These are phyloP conservation scores for Pichia sporocuriosa DNA, from an alignment of 805 yeast species.

Conservation along the genomic window DNA sequence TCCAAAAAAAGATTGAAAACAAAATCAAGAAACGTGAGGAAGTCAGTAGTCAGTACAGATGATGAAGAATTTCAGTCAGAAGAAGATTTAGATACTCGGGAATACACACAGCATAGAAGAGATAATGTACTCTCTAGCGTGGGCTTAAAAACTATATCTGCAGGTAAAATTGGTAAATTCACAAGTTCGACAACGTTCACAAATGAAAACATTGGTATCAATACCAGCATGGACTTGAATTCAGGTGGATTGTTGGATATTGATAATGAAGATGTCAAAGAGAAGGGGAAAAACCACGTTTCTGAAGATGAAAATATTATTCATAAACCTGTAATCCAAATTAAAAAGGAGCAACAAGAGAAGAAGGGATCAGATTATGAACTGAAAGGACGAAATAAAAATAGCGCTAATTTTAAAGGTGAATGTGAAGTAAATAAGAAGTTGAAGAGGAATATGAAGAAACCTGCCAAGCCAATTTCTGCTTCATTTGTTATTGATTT, in stretches of 20 bases:
- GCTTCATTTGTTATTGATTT: not conserved
- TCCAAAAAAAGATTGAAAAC: not conserved
- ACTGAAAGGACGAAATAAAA: too few species aligned
- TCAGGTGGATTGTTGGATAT: conserved; percentile 4
- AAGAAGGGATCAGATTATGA: too few species aligned
- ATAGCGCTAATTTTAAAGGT: too few species aligned
- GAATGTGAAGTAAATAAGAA: too few species aligned
- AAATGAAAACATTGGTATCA: not conserved
- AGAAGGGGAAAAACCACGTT: too few species aligned
- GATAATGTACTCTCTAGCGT: not conserved
- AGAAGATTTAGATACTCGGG: too few species aligned
- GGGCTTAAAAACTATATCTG: conserved; percentile 1
- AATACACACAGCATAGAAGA: too few species aligned
- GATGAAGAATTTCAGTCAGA: too few species aligned
- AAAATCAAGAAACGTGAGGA: not conserved
- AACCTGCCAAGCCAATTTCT: not conserved
- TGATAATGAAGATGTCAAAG: conserved; percentile 1
- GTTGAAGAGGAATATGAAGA: not conserved
- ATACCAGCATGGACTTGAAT: not conserved
- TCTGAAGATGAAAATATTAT: too few species aligned
- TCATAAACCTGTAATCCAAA: too few species aligned
- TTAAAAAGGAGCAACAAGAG: too few species aligned
- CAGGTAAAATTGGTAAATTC: conserved; percentile 2
- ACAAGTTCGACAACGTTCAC: not conserved
- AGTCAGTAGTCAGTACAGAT: not conserved